Evolutionary conservation across 2,329 filamentous ascomycete genomes (phyloP).

Genomic region (Rhynchosporium agropyri): DNA sequence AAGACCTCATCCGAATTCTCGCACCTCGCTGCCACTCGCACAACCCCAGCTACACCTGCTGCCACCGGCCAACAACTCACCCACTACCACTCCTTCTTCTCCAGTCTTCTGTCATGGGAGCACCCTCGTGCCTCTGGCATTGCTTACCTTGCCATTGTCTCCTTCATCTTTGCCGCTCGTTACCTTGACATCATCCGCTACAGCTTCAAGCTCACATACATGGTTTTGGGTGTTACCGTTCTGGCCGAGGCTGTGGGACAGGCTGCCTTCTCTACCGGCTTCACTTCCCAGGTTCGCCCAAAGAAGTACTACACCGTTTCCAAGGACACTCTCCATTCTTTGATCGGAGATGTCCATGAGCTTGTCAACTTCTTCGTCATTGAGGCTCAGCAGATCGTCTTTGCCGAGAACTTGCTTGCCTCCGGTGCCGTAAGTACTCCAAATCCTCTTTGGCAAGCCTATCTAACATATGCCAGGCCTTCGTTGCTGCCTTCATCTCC

Average conservation of each 20-base stretch:
- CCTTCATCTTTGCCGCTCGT: slow-evolving; percentile 63
- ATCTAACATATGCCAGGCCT: slow-evolving; percentile 51
- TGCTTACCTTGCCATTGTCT: slow-evolving; percentile 60
- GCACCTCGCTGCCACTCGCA: slow-evolving; percentile 60
- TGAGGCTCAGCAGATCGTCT: slow-evolving; percentile 68
- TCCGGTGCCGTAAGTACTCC: slow-evolving; percentile 58
- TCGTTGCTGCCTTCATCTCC: slow-evolving; percentile 62
- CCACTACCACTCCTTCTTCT: slow-evolving; percentile 73
- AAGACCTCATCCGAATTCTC: slow-evolving; percentile 60
- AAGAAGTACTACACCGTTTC: slow-evolving; percentile 69
- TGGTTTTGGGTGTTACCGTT: slow-evolving; percentile 62
- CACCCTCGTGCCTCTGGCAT: slow-evolving; percentile 68
- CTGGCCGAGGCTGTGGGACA: slow-evolving; percentile 64
- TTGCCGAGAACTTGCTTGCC: slow-evolving; percentile 65
- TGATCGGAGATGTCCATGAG: slow-evolving; percentile 67
- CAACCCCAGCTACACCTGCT: slow-evolving; percentile 55
- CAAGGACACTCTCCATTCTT: slow-evolving; percentile 60
- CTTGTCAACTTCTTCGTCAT: slow-evolving; percentile 74
- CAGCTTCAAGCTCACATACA: slow-evolving; percentile 66
- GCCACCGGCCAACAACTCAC: slow-evolving; percentile 66
- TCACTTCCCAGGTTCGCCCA: slow-evolving; percentile 67
- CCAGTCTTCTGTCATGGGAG: slow-evolving; percentile 69
- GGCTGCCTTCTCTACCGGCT: slow-evolving; percentile 60
- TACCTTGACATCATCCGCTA: slow-evolving; percentile 70
- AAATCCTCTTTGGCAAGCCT: background rate